Evolutionary conservation across 2,329 filamentous ascomycete genomes (phyloP).

Genomic region (Penicillium hordei): DNA sequence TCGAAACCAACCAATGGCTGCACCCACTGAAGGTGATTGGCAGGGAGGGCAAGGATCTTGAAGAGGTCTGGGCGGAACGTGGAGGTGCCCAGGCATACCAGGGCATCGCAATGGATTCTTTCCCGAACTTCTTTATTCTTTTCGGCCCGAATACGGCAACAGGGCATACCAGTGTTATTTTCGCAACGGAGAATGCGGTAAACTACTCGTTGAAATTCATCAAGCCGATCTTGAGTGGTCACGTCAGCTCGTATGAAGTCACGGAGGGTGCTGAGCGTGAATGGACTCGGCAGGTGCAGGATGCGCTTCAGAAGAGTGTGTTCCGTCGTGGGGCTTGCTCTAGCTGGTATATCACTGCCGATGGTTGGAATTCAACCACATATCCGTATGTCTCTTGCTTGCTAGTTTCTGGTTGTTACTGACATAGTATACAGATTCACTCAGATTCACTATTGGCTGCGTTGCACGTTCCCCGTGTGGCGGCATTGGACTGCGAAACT

Average conservation of each 20-base stretch:
- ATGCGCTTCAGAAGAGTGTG: constrained; percentile 47
- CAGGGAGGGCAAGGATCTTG: constrained; percentile 50
- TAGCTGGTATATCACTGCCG: constrained; percentile 52
- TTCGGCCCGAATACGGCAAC: constrained; percentile 64
- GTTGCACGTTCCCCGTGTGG: constrained; percentile 56
- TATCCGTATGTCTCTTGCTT: constrained; percentile 43
- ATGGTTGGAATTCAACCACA: constrained; percentile 52
- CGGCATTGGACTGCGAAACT: constrained; percentile 55
- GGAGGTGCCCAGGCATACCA: constrained; percentile 65
- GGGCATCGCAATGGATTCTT: constrained; percentile 57
- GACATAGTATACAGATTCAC: constrained; percentile 40
- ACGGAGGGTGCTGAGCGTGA: constrained; percentile 49
- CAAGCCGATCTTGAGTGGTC: constrained; percentile 51
- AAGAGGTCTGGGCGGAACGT: constrained; percentile 57
- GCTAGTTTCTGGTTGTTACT: constrained; percentile 3
- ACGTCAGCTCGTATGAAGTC: constrained; percentile 49
- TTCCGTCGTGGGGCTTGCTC: constrained; percentile 49
- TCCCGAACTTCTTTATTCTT: constrained; percentile 66
- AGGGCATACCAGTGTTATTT: constrained; percentile 61
- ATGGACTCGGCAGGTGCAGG: constrained; percentile 52
- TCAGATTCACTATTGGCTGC: constrained; percentile 52
- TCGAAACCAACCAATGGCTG: constrained; percentile 56
- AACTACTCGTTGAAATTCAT: constrained; percentile 62
- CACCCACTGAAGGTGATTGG: constrained; percentile 56
- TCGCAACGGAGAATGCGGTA: constrained; percentile 62